Base-by-base conservation (phyloP, 768 basidiomycete genomes). In the Suillus placidus region DNA sequence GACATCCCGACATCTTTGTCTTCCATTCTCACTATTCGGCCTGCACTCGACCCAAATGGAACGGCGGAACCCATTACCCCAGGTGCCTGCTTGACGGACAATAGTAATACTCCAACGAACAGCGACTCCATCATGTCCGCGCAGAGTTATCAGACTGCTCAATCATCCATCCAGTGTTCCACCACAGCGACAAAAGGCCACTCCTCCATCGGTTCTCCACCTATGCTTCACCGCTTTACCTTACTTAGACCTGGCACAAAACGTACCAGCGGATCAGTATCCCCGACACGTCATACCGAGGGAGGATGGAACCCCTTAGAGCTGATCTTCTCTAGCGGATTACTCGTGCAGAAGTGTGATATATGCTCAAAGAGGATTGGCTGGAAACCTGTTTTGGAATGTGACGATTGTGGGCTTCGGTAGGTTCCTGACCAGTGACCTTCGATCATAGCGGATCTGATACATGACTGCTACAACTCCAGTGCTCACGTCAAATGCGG, bases 401-500 rank as follows among this genome's bases (percentile, higher is more conserved):
- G 94, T 73, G 94, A 96, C 75, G 94, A 96, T 77, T 96, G 95
- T 77, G 89, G 90, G 34, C 77, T 93, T 71, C 84, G 88, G 87
- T 90, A 64, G 63, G 84, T 75, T 8, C 57, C 40, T 47, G 10
- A n/a, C 63, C 61, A 26, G n/a, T 26, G 26, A 26, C 26, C 26
- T 61, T 52, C 60, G n/a, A 34, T 60, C 52, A 47, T 34, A 54
- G 52, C 32, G 51, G 35, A 56, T 64, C 56, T 34, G 56, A 64
- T 66, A 49, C 23, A 64, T 64, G 49, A 60, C 7, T 62, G 14
- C 67, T 64, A 60, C 71, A 64, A 61, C 61, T 70, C 49, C 70
- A 92, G 93, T 70, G 85, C 91, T n/a, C 93, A 95, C 72, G 83
- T 92, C 68, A 94, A 93, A 73, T 95, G 94, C 71, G 93, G 93